Evolutionary conservation across 2,329 filamentous ascomycete species (phyloP).

Genomic region (Penicillium sp.): DNA sequence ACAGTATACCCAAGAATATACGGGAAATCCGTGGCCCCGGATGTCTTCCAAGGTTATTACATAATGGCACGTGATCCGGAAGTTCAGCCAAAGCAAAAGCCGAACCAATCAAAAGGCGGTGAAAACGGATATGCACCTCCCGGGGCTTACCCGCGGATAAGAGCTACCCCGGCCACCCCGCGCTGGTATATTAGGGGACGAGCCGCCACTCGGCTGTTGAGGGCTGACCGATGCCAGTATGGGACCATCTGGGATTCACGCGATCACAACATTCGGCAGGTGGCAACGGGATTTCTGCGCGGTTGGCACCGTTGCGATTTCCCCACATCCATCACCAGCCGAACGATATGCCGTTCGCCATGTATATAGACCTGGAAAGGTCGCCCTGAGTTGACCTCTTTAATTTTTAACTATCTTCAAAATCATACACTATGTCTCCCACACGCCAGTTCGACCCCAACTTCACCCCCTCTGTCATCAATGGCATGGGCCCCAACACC

Average conservation of each 20-base stretch:
- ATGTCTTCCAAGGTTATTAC: too few species aligned
- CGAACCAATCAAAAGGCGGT: conserved; percentile 1
- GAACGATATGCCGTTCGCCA: conserved; percentile 23
- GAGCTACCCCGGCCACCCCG: conserved; percentile 8
- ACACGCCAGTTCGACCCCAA: conserved; percentile 57
- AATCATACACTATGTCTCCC: conserved; percentile 18
- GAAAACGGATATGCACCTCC: background rate
- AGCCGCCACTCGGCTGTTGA: conserved; percentile 8
- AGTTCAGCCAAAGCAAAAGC: background rate
- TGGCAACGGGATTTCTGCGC: conserved; percentile 5
- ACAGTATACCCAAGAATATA: too few species aligned
- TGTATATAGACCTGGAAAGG: conserved; percentile 18
- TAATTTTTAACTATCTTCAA: background rate
- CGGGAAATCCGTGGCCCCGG: too few species aligned
- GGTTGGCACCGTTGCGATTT: conserved; percentile 4
- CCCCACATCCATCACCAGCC: conserved; percentile 34
- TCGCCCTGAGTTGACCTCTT: conserved; percentile 2
- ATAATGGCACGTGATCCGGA: background rate
- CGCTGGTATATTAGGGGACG: conserved; percentile 1
- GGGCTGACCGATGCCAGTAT: conserved; percentile 2
- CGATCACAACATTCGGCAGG: conserved; percentile 7
- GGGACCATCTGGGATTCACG: background rate
- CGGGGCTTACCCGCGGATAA: conserved; percentile 9
- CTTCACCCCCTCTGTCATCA: conserved; percentile 71
- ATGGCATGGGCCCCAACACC: conserved; percentile 69